Conservation (phyloP, 1,139 yeast species). For the Debaryomyces sp. region DNA sequence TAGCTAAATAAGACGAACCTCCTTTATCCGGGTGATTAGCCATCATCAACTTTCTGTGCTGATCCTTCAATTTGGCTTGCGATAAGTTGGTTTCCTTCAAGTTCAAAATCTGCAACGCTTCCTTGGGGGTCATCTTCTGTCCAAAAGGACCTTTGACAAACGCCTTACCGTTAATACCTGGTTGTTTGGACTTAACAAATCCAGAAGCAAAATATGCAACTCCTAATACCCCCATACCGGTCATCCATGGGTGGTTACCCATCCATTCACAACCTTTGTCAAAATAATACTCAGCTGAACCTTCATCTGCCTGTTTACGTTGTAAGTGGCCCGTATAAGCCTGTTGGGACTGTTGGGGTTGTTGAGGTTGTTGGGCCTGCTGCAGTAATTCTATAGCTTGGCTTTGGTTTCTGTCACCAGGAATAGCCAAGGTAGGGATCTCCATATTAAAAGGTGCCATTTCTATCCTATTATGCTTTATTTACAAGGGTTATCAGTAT, state of each 20-base stretch:
- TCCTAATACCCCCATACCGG: constrained; percentile 71
- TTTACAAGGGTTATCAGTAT: background rate
- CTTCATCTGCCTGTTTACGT: constrained; percentile 44
- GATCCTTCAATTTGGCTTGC: constrained; percentile 81
- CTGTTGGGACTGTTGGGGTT: constrained; percentile 20
- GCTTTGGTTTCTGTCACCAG: constrained; percentile 47
- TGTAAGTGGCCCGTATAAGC: constrained; percentile 48
- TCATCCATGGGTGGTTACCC: constrained; percentile 76
- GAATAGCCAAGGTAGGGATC: constrained; percentile 61
- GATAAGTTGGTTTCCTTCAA: constrained; percentile 78
- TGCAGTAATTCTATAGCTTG: constrained; percentile 15
- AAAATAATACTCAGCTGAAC: constrained; percentile 67
- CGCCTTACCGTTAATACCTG: constrained; percentile 73
- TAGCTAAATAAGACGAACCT: constrained; percentile 92
- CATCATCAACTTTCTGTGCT: constrained; percentile 62
- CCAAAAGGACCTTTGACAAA: constrained; percentile 89
- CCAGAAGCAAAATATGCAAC: constrained; percentile 70
- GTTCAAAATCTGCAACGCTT: constrained; percentile 86
- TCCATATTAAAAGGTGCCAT: constrained; percentile 37
- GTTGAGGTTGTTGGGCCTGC: constrained; percentile 18
- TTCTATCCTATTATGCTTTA: background rate
- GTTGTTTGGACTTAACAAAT: constrained; percentile 65
- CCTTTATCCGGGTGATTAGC: constrained; percentile 98
- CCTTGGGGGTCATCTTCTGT: constrained; percentile 83
- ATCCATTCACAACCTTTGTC: constrained; percentile 64